Evolutionary conservation across 2,329 filamentous ascomycete genomes (phyloP).

Genomic region (Talaromyces sp.): DNA sequence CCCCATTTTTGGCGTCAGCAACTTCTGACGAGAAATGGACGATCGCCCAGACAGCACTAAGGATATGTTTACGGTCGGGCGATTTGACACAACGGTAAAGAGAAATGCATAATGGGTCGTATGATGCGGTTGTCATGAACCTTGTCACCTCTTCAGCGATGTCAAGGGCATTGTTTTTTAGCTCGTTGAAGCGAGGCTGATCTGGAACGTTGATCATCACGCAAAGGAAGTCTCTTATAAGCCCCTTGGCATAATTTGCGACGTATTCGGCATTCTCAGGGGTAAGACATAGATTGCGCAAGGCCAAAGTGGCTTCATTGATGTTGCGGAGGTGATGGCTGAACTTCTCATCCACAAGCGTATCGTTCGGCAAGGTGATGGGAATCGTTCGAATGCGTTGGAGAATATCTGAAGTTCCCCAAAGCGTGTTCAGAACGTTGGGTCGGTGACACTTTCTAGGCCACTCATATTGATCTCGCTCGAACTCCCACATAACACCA

Average conservation of each 20-base stretch:
- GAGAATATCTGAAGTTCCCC: conserved; percentile 66
- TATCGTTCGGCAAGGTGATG: conserved; percentile 57
- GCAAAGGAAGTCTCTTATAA: conserved; percentile 75
- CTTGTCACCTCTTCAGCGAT: conserved; percentile 87
- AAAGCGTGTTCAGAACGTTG: conserved; percentile 59
- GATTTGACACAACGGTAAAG: conserved; percentile 56
- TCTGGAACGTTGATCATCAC: conserved; percentile 74
- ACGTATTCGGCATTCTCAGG: conserved; percentile 82
- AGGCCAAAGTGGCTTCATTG: conserved; percentile 78
- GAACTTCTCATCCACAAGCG: conserved; percentile 65
- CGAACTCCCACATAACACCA: conserved; percentile 73
- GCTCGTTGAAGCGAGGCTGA: conserved; percentile 65
- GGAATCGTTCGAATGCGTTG: conserved; percentile 63
- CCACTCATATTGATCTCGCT: conserved; percentile 57
- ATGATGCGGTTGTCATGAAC: conserved; percentile 64
- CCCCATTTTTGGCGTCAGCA: conserved; percentile 64
- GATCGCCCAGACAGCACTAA: conserved; percentile 74
- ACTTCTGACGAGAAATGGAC: conserved; percentile 84
- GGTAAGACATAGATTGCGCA: conserved; percentile 94
- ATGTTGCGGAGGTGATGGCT: conserved; percentile 67
- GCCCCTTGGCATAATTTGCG: conserved; percentile 58
- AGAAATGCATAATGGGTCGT: conserved; percentile 74
- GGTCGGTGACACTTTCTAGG: conserved; percentile 39
- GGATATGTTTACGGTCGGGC: conserved; percentile 73
- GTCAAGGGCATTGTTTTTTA: conserved; percentile 87